Percentiles rank a stretch among this genome's conserved stretches.
These are phyloP conservation scores for Penicillium argentinense DNA, from an alignment of 495 filamentous ascomycete species.

Conservation along the genomic window DNA sequence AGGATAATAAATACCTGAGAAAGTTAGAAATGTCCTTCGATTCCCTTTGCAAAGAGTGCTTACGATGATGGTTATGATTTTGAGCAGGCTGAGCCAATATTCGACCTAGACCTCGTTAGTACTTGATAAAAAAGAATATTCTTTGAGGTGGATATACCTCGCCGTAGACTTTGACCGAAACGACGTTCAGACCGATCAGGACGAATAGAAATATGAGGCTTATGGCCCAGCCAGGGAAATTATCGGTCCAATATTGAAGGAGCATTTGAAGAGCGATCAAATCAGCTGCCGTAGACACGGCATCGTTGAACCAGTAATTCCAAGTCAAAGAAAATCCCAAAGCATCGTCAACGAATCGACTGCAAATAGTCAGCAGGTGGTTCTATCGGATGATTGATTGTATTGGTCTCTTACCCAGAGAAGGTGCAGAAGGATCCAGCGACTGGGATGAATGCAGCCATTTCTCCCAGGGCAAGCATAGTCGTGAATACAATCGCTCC, in stretches of 20 bases:
- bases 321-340: constrained; percentile 52
- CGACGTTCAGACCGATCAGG: constrained; percentile 47
- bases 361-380: constrained; percentile 13
- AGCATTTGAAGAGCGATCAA: constrained; percentile 54
- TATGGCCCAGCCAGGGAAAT: constrained; percentile 51
- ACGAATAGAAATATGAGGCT: constrained; percentile 54
- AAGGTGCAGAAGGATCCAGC: constrained; percentile 53
- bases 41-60: constrained; percentile 9
- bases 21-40: too few relatives aligned
- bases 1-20: constrained; percentile 52
- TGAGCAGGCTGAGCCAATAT: constrained; percentile 55
- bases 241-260: constrained; percentile 52
- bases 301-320: constrained; percentile 64
- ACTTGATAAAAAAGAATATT: neutral
- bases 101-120: constrained; percentile 46
- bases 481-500: constrained; percentile 51
- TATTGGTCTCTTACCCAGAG: constrained; percentile 41
- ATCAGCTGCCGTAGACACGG: constrained; percentile 54
- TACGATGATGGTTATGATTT: constrained; percentile 55
- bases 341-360: constrained; percentile 58
- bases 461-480: constrained; percentile 52
- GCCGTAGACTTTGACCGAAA: constrained; percentile 53
- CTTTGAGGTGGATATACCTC: constrained; percentile 38
- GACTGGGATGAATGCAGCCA: constrained; percentile 50
- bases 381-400: neutral